Base-by-base conservation (phyloP, 495 filamentous ascomycete species). In the Hyphodiscus hymeniophilus region DNA sequence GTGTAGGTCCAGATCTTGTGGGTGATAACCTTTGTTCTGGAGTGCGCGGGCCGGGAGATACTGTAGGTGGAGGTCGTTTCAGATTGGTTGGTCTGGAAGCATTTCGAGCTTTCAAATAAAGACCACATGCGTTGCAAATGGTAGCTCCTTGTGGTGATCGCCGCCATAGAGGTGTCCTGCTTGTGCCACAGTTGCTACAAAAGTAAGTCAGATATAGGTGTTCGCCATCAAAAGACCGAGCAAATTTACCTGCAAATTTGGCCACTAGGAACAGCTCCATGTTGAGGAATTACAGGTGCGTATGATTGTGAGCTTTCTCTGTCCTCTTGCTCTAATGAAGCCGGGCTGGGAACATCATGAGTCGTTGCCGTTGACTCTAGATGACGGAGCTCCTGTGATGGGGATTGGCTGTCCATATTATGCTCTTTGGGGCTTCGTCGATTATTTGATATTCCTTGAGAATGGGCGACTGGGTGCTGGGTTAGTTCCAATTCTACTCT, bases 51-150 rank as follows among this genome's bases (percentile, higher is more conserved):
- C 23, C 21, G 11, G 26, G 10, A 15, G 46, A 21, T 10, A 33
- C 33, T 17, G 55, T 20, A 20, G 56, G 42, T 8, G 45, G 52
- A 35, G 54, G 76, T 12, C 84, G 77, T 64, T 94, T 95, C 43
- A 95, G 71, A 62, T 89, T 95, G 2, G 84, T 89, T 2, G 92
- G 92, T 33, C 92, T 82, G 50, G 82, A 76, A 48, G 88, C 82
- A 60, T 99, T 97, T 35, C 92, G 79, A 17, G 89, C 89, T 63
- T 97, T 99, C 39, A 85, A 67, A 62, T 99, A 99, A 6, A 99
- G 75, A 18, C 92, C 92, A 60, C 92, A 99, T 11, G 92, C 92
- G 66, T 99, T 99, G 68, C 92, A 99, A 32, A 99, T 97, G 41
- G 87, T 95, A 36, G 86, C 82, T 33, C 92, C 92, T 42, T 86